Percentiles rank a stretch among this genome's conserved stretches.
phyloP scores from a whole-genome alignment of 2,329 filamentous ascomycete species.

The Neofusicoccum laricinum region DNA sequence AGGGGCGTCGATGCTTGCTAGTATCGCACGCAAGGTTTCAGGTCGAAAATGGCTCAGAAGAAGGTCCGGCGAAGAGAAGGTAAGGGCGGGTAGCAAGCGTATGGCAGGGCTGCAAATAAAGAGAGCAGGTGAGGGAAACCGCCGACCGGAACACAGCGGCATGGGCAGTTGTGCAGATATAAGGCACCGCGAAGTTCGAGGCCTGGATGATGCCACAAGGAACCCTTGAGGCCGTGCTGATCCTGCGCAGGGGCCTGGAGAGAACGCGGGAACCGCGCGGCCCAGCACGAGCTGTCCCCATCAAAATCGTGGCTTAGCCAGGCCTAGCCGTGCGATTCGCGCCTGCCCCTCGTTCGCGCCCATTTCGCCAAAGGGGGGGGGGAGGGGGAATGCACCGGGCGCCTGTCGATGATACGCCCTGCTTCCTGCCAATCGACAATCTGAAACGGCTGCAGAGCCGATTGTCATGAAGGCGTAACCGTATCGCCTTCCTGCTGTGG shows the following conservation, averaged over 20 bases:
- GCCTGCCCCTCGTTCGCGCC: conserved; percentile 11
- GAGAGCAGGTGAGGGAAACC: neutral
- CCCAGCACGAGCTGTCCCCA: conserved; percentile 12
- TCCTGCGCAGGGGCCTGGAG: conserved; percentile 5
- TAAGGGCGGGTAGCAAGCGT: conserved; percentile 10
- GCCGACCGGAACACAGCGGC: conserved; percentile 4
- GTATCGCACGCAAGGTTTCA: conserved; percentile 14
- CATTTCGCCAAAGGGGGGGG: conserved; percentile 7
- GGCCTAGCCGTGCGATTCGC: neutral
- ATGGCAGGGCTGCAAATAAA: neutral
- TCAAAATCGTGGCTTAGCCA: conserved; percentile 14
- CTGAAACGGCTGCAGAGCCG: conserved; percentile 8
- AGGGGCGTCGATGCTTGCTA: conserved; percentile 10
- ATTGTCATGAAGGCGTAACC: neutral
- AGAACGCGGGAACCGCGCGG: conserved; percentile 14
- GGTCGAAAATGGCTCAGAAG: neutral
- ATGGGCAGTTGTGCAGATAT: conserved; percentile 11
- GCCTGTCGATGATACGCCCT: conserved; percentile 7
- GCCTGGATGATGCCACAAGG: conserved; percentile 14
- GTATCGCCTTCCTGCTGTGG: neutral
- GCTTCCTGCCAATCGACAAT: conserved; percentile 10
- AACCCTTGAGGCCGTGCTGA: conserved; percentile 5
- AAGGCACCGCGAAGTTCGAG: neutral
- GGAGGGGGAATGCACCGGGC: neutral
- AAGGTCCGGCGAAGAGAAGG: neutral